Conservation (phyloP, 495 filamentous ascomycete genomes). For the Penicillium diatomitis region DNA sequence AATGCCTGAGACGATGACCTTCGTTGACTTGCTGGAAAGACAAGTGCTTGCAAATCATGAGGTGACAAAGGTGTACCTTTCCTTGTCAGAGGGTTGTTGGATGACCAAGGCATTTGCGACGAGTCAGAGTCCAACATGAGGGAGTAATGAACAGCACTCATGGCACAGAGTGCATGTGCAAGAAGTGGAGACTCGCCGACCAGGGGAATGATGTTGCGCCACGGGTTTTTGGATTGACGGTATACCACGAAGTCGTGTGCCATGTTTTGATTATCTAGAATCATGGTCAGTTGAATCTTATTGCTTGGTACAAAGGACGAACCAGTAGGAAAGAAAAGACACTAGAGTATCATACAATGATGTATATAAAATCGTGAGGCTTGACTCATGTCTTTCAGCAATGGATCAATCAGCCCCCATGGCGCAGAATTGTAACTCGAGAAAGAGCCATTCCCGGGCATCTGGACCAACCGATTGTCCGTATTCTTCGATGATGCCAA, state of each 20-base stretch:
- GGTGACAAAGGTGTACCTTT: slow-evolving; percentile 11
- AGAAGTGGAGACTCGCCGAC: slow-evolving; percentile 34
- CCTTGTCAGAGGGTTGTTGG: slow-evolving; percentile 10
- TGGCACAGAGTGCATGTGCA: slow-evolving; percentile 28
- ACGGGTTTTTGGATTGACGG: slow-evolving; percentile 32
- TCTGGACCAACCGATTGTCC: slow-evolving; percentile 7
- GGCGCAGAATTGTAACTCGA: slow-evolving; percentile 17
- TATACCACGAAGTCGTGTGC: slow-evolving; percentile 31
- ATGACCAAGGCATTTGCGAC: slow-evolving; percentile 29
- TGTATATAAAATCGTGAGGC: slow-evolving; percentile 30
- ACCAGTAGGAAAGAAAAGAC: background rate
- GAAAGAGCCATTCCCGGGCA: slow-evolving; percentile 1
- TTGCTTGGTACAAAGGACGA: background rate
- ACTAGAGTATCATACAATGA: slow-evolving; percentile 26
- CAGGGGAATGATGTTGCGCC: slow-evolving; percentile 29
- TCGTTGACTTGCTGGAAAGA: slow-evolving; percentile 20
- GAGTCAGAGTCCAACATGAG: slow-evolving; percentile 28
- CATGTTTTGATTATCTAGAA: slow-evolving; percentile 28
- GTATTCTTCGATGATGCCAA: background rate
- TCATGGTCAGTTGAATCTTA: background rate
- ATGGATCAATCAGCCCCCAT: slow-evolving; percentile 33
- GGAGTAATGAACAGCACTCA: slow-evolving; percentile 36
- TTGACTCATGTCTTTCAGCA: slow-evolving; percentile 31
- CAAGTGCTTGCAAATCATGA: slow-evolving; percentile 21
- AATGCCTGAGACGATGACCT: slow-evolving; percentile 25